Evolutionary conservation across 1,284 basidiomycete genomes (phyloP), one percentile per base, ranked within the genome.

Genomic region (Polyporus tsugae): DNA sequence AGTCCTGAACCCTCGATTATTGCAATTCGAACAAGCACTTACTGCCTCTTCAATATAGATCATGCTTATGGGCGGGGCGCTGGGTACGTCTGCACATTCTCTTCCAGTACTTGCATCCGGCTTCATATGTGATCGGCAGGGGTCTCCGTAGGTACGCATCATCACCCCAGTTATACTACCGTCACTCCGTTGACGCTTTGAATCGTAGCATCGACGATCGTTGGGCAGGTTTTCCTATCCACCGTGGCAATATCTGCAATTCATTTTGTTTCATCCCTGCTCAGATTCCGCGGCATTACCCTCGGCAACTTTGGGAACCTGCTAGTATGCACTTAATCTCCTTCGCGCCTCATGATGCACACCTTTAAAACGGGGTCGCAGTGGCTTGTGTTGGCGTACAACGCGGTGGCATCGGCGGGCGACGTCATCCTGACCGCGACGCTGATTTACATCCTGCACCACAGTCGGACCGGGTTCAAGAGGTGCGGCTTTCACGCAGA

Each of bases 401-500:
- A 53, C 36, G 49, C 49, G 0, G 15, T 63, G 11, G 52, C 62
- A 25, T 52, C 49, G 15, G n/a, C 19, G 6, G 38, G 36, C 10
- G 62, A 63, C 25, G 25, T 63, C 7, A 63, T 63, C 9, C 10
- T 63, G 38, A 55, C 52, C 4, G n/a, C 49, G 36, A 55, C 49
- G 5, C 19, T 63, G 35, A 39, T 63, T 6, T 42, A 55, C 19
- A 55, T 52, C 9, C 52, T 63, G 11, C 62, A 55, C 25, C 33
- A 42, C 22, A 63, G 62, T 42, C 62, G 62, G 1, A 63, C 62
- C 2, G 62, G 62, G 22, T 63, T 63, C 52, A 55, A 41, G 62
- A 55, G 62, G 62, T 42, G 38, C 25, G n/a, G 0, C 0, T 22
- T 11, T n/a, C 4, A 6, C 33, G 22, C 36, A 2, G 19, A 33